phyloP scores from a whole-genome alignment of 768 basidiomycete genomes.

The Artomyces pyxidatus region DNA sequence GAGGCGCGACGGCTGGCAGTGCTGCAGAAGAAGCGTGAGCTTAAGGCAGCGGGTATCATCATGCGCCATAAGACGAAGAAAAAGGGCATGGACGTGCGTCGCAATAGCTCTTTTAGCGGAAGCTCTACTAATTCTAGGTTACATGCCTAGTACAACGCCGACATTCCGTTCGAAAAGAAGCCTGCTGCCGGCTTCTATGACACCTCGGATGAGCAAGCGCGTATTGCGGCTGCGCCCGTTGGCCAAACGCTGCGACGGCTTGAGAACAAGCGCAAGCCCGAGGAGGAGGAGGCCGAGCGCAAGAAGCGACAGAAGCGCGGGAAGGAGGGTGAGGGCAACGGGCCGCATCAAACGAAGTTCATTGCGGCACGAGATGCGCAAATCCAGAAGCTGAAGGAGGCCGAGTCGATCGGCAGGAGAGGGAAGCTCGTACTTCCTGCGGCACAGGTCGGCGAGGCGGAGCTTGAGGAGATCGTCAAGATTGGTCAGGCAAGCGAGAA shows the following conservation, averaged over 20 bases:
- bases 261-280: conserved; percentile 92
- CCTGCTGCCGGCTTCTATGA: conserved; percentile 96
- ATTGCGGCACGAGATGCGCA: conserved; percentile 96
- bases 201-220: conserved; percentile 87
- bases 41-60: conserved; percentile 97
- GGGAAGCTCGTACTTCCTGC: conserved; percentile 76
- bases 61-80: conserved; percentile 93
- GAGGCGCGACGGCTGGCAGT: conserved; percentile 92
- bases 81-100: conserved; percentile 92
- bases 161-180: conserved; percentile 98
- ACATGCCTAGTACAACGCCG: conserved; percentile 77
- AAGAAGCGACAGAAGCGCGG: conserved; percentile 81
- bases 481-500: conserved; percentile 90
- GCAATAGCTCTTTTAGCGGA: not conserved
- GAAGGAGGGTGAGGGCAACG: conserved; percentile 54
- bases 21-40: conserved; percentile 93
- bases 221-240: conserved; percentile 78
- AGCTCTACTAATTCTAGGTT: conserved; percentile 4
- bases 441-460: conserved; percentile 90
- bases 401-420: conserved; percentile 87
- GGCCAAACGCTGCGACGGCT: conserved; percentile 87
- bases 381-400: conserved; percentile 96
- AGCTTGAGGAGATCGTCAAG: conserved; percentile 97
- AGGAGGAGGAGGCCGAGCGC: conserved; percentile 89
- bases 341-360: conserved; percentile 83